Evolutionary conservation across 2,329 filamentous ascomycete species (phyloP).

Genomic region (Cytospora schulzeri): DNA sequence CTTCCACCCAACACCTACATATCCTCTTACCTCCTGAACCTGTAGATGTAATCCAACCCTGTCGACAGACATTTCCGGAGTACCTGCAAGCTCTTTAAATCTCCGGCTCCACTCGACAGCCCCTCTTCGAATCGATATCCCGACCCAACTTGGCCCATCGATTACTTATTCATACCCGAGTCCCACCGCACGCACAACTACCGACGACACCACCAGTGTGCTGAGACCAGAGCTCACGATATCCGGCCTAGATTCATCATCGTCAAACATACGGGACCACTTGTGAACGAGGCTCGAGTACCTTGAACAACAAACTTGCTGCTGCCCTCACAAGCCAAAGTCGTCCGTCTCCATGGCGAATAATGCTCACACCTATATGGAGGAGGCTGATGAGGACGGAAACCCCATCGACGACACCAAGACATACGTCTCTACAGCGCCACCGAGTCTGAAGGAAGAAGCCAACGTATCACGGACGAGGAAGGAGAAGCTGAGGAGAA

Average conservation of each 20-base stretch:
- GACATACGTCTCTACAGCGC: slow-evolving; percentile 51
- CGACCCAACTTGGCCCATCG: slow-evolving; percentile 22
- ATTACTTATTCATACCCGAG: slow-evolving; percentile 14
- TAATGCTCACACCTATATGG: slow-evolving; percentile 45
- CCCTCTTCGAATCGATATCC: slow-evolving; percentile 22
- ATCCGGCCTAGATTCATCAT: neutral
- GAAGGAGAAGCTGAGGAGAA: slow-evolving; percentile 42
- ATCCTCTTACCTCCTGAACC: neutral
- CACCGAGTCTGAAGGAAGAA: slow-evolving; percentile 49
- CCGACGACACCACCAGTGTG: slow-evolving; percentile 8
- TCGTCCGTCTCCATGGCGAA: slow-evolving; percentile 46
- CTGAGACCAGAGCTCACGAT: slow-evolving; percentile 10
- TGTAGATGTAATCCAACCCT: neutral
- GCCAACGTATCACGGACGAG: slow-evolving; percentile 56
- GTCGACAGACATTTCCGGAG: slow-evolving; percentile 2
- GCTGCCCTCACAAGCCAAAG: neutral
- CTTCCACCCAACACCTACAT: neutral
- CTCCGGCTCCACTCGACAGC: slow-evolving; percentile 24
- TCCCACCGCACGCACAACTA: slow-evolving; percentile 4
- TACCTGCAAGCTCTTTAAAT: slow-evolving; percentile 28
- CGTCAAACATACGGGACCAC: neutral
- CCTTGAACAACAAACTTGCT: neutral
- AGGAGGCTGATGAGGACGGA: slow-evolving; percentile 55
- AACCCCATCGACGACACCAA: slow-evolving; percentile 43
- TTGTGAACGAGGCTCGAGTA: slow-evolving; percentile 10